Conservation (phyloP, 1,139 yeast genomes). For the Scheffersomyces parashehatae region DNA sequence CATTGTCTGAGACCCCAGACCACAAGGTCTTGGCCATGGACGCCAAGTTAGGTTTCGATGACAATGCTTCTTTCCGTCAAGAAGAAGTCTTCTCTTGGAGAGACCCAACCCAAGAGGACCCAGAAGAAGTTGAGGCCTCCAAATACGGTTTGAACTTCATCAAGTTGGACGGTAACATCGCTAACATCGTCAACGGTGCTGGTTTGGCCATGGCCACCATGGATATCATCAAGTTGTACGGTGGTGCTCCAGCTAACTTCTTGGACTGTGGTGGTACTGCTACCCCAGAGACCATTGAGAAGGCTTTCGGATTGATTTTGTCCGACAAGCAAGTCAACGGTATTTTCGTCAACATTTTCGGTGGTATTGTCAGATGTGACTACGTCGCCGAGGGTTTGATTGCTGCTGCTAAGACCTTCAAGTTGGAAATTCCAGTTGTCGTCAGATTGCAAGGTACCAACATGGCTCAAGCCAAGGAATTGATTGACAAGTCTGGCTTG, state of each 20-base stretch:
- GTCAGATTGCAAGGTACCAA: conserved; percentile 99
- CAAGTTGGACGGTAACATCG: conserved; percentile 97
- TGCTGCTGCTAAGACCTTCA: conserved; percentile 33
- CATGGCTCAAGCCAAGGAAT: conserved; percentile 82
- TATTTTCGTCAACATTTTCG: conserved; percentile 96
- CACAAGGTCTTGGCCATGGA: conserved; percentile 96
- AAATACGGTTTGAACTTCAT: conserved; percentile 91
- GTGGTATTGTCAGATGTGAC: conserved; percentile 99
- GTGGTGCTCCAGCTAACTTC: conserved; percentile 99
- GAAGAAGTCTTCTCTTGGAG: conserved; percentile 91
- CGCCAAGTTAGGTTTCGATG: conserved; percentile 98
- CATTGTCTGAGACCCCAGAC: conserved; percentile 90
- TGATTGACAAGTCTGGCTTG: conserved; percentile 86
- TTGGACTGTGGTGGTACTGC: conserved; percentile 99
- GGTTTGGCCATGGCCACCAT: conserved; percentile 99
- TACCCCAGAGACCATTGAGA: conserved; percentile 95
- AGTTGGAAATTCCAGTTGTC: conserved; percentile 86
- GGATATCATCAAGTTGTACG: conserved; percentile 98
- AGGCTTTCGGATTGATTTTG: conserved; percentile 91
- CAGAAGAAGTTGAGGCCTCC: conserved; percentile 93
- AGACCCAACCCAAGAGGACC: conserved; percentile 96
- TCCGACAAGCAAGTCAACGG: conserved; percentile 90
- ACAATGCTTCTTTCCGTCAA: conserved; percentile 94
- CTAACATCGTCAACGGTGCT: conserved; percentile 98
- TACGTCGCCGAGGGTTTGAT: conserved; percentile 88